Base-by-base conservation (phyloP, 2,329 filamentous ascomycete genomes). In the Ceratocystis diversiconidia region DNA sequence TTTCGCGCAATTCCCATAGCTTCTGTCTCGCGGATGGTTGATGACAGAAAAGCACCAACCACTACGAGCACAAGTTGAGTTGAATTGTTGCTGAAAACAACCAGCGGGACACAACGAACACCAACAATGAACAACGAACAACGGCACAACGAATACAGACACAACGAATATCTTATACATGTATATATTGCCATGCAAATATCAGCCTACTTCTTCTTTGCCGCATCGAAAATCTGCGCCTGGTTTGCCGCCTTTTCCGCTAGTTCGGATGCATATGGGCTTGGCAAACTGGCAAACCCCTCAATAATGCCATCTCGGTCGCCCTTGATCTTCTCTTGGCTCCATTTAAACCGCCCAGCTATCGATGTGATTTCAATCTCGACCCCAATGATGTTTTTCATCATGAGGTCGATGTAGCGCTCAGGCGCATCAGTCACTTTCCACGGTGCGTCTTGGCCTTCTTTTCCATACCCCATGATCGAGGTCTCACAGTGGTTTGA, bases 261-360 rank as follows among this genome's bases (percentile, higher is more conserved):
- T 15, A 57, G 10, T 12, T 57, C 52, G 0, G n/a, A 28, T 7
- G 22, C 52, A 57, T 30, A 57, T 22, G 52, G 52, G 4, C 52
- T 32, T 57, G n/a, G n/a, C 1, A 57, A 8, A 25, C 52, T 15
- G 22, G 52, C 73, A 68, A 88, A 86, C 0, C 85, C 85, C 2
- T 79, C 70, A 6, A 84, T 74, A 0, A 87, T 79, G 0, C 85
- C 85, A 25, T 80, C 73, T 0, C 78, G 72, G 70, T 87, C 85
- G 0, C 77, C 82, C 1, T 72, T 70, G 0, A 71, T 66, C 76
- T 79, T 76, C 70, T 86, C 84, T 73, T 87, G 84, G 69, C 81
- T 85, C 84, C 86, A 85, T 75, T 87, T 87, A 69, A 81, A 85
- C 74, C 85, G 86, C 12, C 84, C 84, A 61, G 80, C 79, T 43